Evolutionary conservation across 345 rosid genomes (phyloP).

Genomic region (Linum usitatissimum): DNA sequence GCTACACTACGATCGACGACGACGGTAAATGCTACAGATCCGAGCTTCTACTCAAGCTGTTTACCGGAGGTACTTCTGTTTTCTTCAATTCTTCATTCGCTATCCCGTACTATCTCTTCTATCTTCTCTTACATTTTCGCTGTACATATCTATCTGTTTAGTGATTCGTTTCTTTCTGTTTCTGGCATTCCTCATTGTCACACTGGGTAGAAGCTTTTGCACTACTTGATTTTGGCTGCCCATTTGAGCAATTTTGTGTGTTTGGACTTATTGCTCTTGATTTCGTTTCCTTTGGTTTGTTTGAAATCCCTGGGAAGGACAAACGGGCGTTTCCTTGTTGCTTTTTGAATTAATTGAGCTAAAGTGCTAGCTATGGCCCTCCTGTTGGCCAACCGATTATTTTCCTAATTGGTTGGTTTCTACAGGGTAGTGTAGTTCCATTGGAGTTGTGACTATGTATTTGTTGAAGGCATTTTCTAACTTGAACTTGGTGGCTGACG

Average conservation of each 20-base stretch:
- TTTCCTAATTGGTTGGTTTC: not conserved
- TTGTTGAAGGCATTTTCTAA: not conserved
- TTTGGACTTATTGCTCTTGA: not conserved
- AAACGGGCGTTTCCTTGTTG: not conserved
- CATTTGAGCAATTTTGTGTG: not conserved
- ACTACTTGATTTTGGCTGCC: not conserved
- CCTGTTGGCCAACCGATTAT: not conserved
- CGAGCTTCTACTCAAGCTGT: not conserved
- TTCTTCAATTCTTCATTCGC: not conserved
- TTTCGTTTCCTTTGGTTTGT: not conserved
- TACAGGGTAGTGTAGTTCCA: not conserved
- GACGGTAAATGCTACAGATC: not conserved
- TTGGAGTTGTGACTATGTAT: not conserved
- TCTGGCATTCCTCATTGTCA: not conserved
- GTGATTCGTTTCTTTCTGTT: not conserved
- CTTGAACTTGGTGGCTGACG: not conserved
- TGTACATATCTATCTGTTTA: not conserved
- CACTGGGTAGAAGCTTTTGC: not conserved
- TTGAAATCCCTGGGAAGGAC: not conserved
- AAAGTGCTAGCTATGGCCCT: not conserved
- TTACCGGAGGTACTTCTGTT: not conserved
- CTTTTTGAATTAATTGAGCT: not conserved
- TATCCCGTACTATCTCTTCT: not conserved
- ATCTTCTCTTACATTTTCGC: not conserved
- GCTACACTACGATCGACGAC: not conserved